A percentile compares a stretch with the other conserved stretches of the same genome.
phyloP scores from a whole-genome alignment of 2,329 filamentous ascomycete genomes.

The Hysterium pulicare region DNA sequence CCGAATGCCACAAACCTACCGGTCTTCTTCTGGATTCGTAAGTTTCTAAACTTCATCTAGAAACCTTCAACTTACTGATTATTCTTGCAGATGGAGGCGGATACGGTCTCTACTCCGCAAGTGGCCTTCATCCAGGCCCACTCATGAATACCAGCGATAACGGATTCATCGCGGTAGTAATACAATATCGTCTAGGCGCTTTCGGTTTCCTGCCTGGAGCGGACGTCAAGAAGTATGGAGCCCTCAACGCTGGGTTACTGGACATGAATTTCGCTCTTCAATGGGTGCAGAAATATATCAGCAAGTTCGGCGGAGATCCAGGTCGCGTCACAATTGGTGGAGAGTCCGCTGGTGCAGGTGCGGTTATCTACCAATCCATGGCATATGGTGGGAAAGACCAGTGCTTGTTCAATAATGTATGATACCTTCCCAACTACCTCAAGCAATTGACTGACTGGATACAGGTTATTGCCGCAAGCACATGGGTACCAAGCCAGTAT shows the following conservation, averaged over 20 bases:
- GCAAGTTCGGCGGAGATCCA: constrained; percentile 51
- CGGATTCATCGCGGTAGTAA: constrained; percentile 55
- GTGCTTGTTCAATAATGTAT: constrained; percentile 29
- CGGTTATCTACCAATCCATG: constrained; percentile 46
- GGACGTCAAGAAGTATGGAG: constrained; percentile 52
- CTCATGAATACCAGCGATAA: constrained; percentile 42
- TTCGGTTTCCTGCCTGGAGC: constrained; percentile 62
- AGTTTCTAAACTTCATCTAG: constrained; percentile 21
- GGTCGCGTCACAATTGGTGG: constrained; percentile 59
- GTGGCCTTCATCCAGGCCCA: constrained; percentile 27
- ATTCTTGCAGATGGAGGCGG: constrained; percentile 39
- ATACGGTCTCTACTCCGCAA: constrained; percentile 32
- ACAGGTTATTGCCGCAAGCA: constrained; percentile 29
- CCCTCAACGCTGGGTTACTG: constrained; percentile 61
- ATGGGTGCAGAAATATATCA: constrained; percentile 62
- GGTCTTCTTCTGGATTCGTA: constrained; percentile 54
- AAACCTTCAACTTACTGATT: constrained; percentile 23
- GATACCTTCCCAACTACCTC: constrained; percentile 24
- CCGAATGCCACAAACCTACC: constrained; percentile 46
- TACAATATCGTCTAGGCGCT: constrained; percentile 62
- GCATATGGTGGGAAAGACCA: constrained; percentile 38
- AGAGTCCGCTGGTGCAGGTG: constrained; percentile 59
- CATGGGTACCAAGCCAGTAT: constrained; percentile 31
- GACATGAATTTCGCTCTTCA: constrained; percentile 60
- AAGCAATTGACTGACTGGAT: constrained; percentile 14